These are phyloP conservation scores for Gliomastix tumulicola DNA, from an alignment of 2,329 filamentous ascomycete genomes.

Conservation along the genomic window DNA sequence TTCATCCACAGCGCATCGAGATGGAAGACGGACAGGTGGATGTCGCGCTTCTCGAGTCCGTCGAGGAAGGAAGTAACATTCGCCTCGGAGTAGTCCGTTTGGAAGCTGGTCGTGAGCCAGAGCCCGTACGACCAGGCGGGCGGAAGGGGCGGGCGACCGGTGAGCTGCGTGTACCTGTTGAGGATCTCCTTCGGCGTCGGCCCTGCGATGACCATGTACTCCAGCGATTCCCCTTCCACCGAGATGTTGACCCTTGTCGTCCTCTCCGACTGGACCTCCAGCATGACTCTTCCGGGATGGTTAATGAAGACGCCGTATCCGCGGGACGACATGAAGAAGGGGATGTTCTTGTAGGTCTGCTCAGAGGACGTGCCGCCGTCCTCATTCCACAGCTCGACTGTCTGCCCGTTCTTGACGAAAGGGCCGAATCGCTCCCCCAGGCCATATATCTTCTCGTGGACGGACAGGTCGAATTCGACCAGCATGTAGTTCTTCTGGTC, in stretches of 20 bases:
- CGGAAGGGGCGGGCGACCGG: constrained; percentile 55
- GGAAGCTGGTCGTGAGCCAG: constrained; percentile 74
- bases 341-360: constrained; percentile 63
- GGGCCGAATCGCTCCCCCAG: constrained; percentile 71
- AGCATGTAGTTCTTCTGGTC: constrained; percentile 34
- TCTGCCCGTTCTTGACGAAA: constrained; percentile 70
- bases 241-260: constrained; percentile 63
- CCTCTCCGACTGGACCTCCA: constrained; percentile 68
- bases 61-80: constrained; percentile 63
- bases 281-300: constrained; percentile 58
- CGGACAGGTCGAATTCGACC: constrained; percentile 44
- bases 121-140: constrained; percentile 71
- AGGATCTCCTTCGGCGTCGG: constrained; percentile 66
- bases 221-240: constrained; percentile 61
- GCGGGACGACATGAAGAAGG: constrained; percentile 62
- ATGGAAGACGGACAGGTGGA: constrained; percentile 67
- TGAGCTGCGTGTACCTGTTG: constrained; percentile 59
- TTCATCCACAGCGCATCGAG: constrained; percentile 76
- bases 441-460: constrained; percentile 64
- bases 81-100: constrained; percentile 62
- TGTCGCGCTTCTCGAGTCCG: constrained; percentile 58
- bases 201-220: constrained; percentile 69
- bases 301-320: constrained; percentile 75
- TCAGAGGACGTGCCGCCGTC: constrained; percentile 61
- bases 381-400: constrained; percentile 56